These are phyloP conservation scores for Didymella exigua DNA, from an alignment of 2,329 filamentous ascomycete genomes.

Conservation along the genomic window DNA sequence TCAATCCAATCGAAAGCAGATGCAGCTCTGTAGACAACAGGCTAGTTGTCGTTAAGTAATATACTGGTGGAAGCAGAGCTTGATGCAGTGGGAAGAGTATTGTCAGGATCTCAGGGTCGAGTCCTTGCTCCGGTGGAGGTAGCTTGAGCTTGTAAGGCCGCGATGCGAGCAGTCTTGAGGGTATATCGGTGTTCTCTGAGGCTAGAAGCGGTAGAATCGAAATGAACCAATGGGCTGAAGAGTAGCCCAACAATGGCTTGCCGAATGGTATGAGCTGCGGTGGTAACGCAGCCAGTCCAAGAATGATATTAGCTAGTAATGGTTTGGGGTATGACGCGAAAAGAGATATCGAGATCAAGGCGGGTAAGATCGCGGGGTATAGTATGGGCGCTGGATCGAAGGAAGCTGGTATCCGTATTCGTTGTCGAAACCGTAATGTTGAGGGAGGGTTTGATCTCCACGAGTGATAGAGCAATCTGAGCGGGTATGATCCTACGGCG, in stretches of 20 bases:
- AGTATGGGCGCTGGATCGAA: conserved; percentile 93
- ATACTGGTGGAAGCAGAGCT: conserved; percentile 72
- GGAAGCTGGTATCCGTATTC: conserved; percentile 69
- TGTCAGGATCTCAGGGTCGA: conserved; percentile 64
- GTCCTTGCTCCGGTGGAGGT: conserved; percentile 34
- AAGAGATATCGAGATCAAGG: conserved; percentile 77
- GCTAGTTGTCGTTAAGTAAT: conserved; percentile 86
- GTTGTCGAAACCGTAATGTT: conserved; percentile 44
- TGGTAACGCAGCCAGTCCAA: conserved; percentile 79
- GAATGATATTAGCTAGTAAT: conserved; percentile 79
- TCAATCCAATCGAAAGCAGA: conserved; percentile 78
- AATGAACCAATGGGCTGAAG: conserved; percentile 77
- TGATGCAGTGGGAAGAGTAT: conserved; percentile 84
- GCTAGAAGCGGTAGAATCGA: conserved; percentile 71
- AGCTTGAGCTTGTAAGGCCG: conserved; percentile 45
- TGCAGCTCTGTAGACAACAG: conserved; percentile 86
- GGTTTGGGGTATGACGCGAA: conserved; percentile 65
- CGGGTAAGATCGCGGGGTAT: conserved; percentile 78
- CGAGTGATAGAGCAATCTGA: conserved; percentile 46
- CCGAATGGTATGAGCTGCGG: conserved; percentile 71
- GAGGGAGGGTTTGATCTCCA: conserved; percentile 31
- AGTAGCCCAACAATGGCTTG: conserved; percentile 62
- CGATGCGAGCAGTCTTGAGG: conserved; percentile 41
- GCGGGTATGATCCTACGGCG: conserved; percentile 46
- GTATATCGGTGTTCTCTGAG: conserved; percentile 52